Conservation (phyloP, 2,329 filamentous ascomycete genomes). For the Aspergillus carbonarius region DNA sequence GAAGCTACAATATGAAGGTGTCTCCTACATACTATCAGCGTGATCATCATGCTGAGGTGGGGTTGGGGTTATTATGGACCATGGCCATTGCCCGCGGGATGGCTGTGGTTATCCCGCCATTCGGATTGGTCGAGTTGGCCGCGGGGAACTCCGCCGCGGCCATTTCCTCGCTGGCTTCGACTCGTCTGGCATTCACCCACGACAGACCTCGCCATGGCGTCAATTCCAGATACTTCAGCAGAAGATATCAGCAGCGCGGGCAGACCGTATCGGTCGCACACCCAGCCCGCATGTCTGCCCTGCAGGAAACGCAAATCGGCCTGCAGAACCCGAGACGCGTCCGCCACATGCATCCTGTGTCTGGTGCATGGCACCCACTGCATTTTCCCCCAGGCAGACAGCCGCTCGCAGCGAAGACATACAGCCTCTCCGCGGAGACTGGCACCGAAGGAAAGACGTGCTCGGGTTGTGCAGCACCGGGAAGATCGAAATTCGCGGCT, state of each 20-base stretch:
- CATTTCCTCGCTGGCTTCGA: not conserved
- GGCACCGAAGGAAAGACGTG: not conserved
- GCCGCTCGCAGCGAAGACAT: not conserved
- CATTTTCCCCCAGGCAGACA: constrained; percentile 39
- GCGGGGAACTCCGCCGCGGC: not conserved
- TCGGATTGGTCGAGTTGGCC: not conserved
- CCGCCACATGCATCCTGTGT: constrained; percentile 52
- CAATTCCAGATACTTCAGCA: not conserved
- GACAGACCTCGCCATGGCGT: not conserved
- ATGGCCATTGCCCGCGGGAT: not conserved
- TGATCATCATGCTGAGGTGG: too few species aligned
- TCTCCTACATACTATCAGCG: too few species aligned
- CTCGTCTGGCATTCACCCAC: too few species aligned
- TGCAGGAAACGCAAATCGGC: constrained; percentile 56
- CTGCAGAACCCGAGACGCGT: constrained; percentile 49
- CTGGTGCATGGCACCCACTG: constrained; percentile 52
- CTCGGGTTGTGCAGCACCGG: too few species aligned
- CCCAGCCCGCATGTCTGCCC: constrained; percentile 53
- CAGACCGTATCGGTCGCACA: constrained; percentile 56
- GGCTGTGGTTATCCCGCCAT: not conserved
- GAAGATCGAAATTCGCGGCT: not conserved
- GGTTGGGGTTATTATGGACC: too few species aligned
- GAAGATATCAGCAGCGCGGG: constrained; percentile 16
- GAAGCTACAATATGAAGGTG: too few species aligned
- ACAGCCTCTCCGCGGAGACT: not conserved